These are phyloP conservation scores for Monilinia fructigena DNA, from an alignment of 2,329 filamentous ascomycete genomes.

Conservation along the genomic window DNA sequence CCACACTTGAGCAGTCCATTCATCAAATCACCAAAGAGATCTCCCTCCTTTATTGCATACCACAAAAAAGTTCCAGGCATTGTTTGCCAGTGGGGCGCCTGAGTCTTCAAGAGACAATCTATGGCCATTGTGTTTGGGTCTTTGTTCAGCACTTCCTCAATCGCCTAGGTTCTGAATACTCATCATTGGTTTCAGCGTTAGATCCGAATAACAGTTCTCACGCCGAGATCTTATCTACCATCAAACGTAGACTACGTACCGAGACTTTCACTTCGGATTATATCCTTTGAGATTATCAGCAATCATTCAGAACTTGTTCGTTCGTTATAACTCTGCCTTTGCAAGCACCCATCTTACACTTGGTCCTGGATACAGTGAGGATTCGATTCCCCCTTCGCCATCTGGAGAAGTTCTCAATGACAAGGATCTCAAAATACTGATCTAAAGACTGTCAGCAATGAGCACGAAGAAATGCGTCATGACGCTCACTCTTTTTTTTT, in stretches of 20 bases:
- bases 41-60: conserved; percentile 94
- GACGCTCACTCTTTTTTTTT: too few relatives aligned
- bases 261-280: conserved; percentile 99
- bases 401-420: conserved; percentile 72
- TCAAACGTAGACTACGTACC: conserved; percentile 91
- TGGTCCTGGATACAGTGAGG: conserved; percentile 52
- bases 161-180: conserved; percentile 84
- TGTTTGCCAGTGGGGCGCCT: conserved; percentile 84
- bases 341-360: conserved; percentile 75
- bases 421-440: conserved; percentile 69
- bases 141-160: conserved; percentile 98
- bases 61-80: conserved; percentile 92
- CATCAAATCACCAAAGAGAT: conserved; percentile 99
- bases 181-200: conserved; percentile 76
- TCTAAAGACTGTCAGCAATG: conserved; percentile 78
- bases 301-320: conserved; percentile 85
- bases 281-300: conserved; percentile 94
- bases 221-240: conserved; percentile 78
- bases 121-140: conserved; percentile 95
- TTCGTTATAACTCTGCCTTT: conserved; percentile 85
- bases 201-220: conserved; percentile 80
- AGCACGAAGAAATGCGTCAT: conserved; percentile 98
- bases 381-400: conserved; percentile 55
- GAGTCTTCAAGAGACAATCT: conserved; percentile 94
- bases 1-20: conserved; percentile 89